Percentiles rank a stretch among this genome's conserved stretches.
Conservation (phyloP, 257 asterid genomes). For the Cinchona pubescens region DNA sequence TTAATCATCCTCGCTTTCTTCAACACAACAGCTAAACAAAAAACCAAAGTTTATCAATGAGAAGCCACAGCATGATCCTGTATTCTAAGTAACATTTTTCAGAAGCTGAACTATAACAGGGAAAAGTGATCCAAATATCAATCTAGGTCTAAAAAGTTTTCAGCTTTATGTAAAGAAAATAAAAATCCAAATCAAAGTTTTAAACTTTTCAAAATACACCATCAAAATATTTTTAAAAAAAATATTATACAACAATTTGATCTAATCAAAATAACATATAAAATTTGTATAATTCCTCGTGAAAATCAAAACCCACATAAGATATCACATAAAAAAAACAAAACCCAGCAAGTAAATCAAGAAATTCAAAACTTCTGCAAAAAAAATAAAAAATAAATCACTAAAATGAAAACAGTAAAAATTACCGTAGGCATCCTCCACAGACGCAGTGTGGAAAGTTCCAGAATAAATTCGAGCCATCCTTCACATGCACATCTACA, state of each 20-base stretch:
- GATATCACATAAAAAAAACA: conserved; percentile 9
- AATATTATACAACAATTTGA: conserved; percentile 17
- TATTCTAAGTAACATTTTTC: background rate
- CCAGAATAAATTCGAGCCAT: conserved; percentile 88
- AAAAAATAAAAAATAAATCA: background rate
- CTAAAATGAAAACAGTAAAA: background rate
- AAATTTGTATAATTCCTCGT: background rate
- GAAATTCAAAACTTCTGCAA: background rate
- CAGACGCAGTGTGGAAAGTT: conserved; percentile 69
- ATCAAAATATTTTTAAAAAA: background rate
- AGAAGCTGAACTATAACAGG: background rate
- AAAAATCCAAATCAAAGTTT: conserved; percentile 4
- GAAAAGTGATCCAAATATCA: background rate
- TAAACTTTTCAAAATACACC: background rate
- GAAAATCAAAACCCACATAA: conserved; percentile 7
- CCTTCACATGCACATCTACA: conserved; percentile 77
- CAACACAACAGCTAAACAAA: conserved; percentile 68
- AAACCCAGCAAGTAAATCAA: conserved; percentile 2
- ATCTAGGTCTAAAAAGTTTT: background rate
- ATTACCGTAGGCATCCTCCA: conserved; percentile 65
- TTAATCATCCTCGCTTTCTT: conserved; percentile 73
- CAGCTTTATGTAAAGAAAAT: background rate
- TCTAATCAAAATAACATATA: conserved; percentile 17
- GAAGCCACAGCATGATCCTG: background rate
- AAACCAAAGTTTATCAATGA: conserved; percentile 17